phyloP scores from a whole-genome alignment of 768 basidiomycete genomes.

The Mycena crocata region DNA sequence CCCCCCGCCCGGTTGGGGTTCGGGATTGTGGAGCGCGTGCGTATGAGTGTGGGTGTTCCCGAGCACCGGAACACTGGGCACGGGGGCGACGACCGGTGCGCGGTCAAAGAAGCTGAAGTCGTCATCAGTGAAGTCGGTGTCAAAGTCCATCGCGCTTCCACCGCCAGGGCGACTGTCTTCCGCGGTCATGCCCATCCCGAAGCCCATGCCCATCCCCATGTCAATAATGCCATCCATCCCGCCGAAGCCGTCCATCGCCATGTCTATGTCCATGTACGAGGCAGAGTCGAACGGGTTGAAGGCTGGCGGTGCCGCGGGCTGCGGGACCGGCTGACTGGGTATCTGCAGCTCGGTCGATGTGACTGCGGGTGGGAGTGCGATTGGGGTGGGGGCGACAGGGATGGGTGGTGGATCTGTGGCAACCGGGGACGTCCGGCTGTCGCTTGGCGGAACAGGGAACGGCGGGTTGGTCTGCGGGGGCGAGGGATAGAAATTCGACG shows the following conservation, averaged over 20 bases:
- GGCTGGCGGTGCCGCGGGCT: slow-evolving; percentile 24
- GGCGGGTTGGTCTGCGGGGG: slow-evolving; percentile 64
- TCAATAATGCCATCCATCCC: slow-evolving; percentile 45
- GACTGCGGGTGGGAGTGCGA: slow-evolving; percentile 28
- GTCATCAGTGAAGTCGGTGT: slow-evolving; percentile 83
- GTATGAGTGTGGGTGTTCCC: too few relatives aligned
- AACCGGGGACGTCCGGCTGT: slow-evolving; percentile 33
- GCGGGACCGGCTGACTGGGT: slow-evolving; percentile 32
- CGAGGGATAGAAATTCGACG: slow-evolving; percentile 67
- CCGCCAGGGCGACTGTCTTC: slow-evolving; percentile 19
- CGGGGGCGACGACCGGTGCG: slow-evolving; percentile 47
- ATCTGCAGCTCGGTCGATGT: slow-evolving; percentile 31
- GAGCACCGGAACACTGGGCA: too few relatives aligned
- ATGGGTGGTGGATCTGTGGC: slow-evolving; percentile 28
- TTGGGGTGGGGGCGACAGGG: slow-evolving; percentile 21
- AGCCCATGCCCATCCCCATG: slow-evolving; percentile 44
- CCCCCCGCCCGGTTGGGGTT: slow-evolving; percentile 33
- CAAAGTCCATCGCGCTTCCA: slow-evolving; percentile 55
- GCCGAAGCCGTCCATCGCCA: slow-evolving; percentile 58
- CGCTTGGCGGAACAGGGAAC: slow-evolving; percentile 31
- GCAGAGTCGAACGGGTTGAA: slow-evolving; percentile 60
- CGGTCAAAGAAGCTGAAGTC: slow-evolving; percentile 91
- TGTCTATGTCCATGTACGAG: slow-evolving; percentile 60
- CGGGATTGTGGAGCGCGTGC: too few relatives aligned
- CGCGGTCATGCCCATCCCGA: slow-evolving; percentile 18